Evolutionary conservation across 2,329 filamentous ascomycete species (phyloP).

Genomic region (Trichothecium sympodiale): DNA sequence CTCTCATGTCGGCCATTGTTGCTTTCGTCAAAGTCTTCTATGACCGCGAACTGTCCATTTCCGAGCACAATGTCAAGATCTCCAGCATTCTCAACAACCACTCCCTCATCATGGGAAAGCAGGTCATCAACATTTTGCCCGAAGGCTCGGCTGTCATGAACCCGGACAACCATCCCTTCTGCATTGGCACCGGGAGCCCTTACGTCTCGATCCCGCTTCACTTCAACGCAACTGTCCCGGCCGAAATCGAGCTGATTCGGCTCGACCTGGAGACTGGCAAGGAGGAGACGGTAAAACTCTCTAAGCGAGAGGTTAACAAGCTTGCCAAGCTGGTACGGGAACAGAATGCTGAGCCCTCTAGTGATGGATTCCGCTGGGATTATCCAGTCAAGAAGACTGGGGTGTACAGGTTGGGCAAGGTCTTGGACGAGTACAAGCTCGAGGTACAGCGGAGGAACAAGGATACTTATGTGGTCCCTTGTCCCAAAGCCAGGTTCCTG

Average conservation of each 20-base stretch:
- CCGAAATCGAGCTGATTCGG: conserved; percentile 78
- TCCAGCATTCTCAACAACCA: conserved; percentile 81
- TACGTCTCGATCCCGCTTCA: conserved; percentile 66
- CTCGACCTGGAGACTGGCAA: conserved; percentile 71
- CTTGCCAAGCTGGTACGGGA: conserved; percentile 59
- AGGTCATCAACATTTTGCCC: conserved; percentile 94
- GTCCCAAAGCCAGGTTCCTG: conserved; percentile 68
- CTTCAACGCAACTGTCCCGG: conserved; percentile 87
- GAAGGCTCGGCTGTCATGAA: conserved; percentile 92
- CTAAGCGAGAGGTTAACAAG: conserved; percentile 60
- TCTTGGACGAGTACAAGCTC: conserved; percentile 87
- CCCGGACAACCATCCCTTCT: conserved; percentile 69
- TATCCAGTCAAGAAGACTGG: conserved; percentile 77
- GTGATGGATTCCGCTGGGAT: conserved; percentile 54
- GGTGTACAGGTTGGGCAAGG: conserved; percentile 72
- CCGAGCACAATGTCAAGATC: conserved; percentile 85
- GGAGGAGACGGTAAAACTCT: conserved; percentile 71
- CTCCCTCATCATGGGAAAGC: conserved; percentile 87
- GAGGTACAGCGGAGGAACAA: conserved; percentile 70
- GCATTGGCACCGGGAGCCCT: conserved; percentile 41
- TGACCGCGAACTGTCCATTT: conserved; percentile 85
- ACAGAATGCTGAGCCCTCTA: conserved; percentile 51
- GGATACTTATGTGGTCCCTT: conserved; percentile 76
- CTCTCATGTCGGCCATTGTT: conserved; percentile 61
- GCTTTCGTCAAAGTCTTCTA: conserved; percentile 72